Base-by-base conservation (phyloP, 192 early-diverging fungal genomes). In the Fimicolochytrium jonesii region DNA sequence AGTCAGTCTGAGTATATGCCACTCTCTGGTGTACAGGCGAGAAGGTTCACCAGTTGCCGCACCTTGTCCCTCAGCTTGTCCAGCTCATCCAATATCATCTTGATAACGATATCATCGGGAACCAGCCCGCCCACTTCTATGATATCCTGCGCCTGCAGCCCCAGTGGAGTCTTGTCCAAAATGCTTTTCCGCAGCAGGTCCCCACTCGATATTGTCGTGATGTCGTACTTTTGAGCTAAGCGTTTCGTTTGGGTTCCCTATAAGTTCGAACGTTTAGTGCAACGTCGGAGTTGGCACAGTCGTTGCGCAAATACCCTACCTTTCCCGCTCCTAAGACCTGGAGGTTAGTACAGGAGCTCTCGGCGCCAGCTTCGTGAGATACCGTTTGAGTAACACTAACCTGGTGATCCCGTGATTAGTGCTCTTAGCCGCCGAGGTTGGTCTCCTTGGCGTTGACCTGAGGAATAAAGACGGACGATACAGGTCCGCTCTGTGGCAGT, bases 191-290 rank as follows among this genome's bases (percentile, higher is more conserved):
- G 86, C 46, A 98, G 77, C 3, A 95, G 66, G 60, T 98, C 90
- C 32, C 92, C 92, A 66, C 85, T 91, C n/a, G 92, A 92, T 31
- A 98, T 77, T 18, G 77, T 45, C 17, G 88, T 15, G 11, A 67
- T 77, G 34, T 75, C 78, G 74, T 88, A 94, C 67, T 82, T 75
- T 50, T 81, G 60, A 35, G 81, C 68, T 23, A 96, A 80, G 41
- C 88, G 83, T 59, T 71, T 77, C 9, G 92, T 90, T 69, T 94
- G 92, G 26, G 95, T 98, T 35, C 93, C 95, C 74, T 95, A 92
- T n/a, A 25, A 23, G 41, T 10, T 30, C 13, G 28, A 46, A 20
- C 26, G 41, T 42, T 18, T 42, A 11, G 20, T n/a, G 7, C 7
- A 9, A 10, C 6, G 3, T 6, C 35, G 23, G 50, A 10, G 50